Base-by-base conservation (phyloP, 2,329 filamentous ascomycete species). In the Fusarium sp. region DNA sequence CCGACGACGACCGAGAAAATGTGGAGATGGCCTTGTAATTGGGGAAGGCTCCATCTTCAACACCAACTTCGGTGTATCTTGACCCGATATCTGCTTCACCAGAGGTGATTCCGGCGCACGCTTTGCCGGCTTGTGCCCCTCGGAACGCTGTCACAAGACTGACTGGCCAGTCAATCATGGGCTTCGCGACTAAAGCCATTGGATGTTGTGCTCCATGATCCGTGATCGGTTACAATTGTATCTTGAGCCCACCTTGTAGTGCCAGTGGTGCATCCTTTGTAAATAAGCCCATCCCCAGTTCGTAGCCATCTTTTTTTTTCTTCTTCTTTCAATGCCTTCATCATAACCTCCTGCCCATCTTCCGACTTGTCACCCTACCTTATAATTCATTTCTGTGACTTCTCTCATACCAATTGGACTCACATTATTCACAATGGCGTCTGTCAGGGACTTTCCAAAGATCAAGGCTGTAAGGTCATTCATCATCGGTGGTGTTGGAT, bases 391-490 rank as follows among this genome's bases (percentile, higher is more conserved):
- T 30, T 46, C 35, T 23, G 42, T 48, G 37, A 49, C 41, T n/a
- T 18, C 7, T 38, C 20, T 13, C 17, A 20, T 27, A 13, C 35
- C 46, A 59, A 54, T 66, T 35, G 37, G 44, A 42, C 27, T 30
- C 23, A 30, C 35, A 40, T 20, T 46, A 45, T 37, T 56, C 59
- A 26, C n/a, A 41, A 87, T 88, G 86, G 79, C 84, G 73, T 82
- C 83, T 73, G 86, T 86, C 65, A 84, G 82, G 71, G 78, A 85
- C 11, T 94, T 94, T 74, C 92, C 92, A 49, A 92, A 87, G 60
- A 94, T 95, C 84, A 93, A 93, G 82, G 87, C 90, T 78, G 83
- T 95, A 66, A 86, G 90, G 76, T 93, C 92, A 38, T 94, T 88
- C 77, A 85, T 95, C 64, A 92, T 93, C 60, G 69, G 67, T 27